Base-by-base conservation (phyloP, 257 asterid genomes). In the Perilla frutescens region DNA sequence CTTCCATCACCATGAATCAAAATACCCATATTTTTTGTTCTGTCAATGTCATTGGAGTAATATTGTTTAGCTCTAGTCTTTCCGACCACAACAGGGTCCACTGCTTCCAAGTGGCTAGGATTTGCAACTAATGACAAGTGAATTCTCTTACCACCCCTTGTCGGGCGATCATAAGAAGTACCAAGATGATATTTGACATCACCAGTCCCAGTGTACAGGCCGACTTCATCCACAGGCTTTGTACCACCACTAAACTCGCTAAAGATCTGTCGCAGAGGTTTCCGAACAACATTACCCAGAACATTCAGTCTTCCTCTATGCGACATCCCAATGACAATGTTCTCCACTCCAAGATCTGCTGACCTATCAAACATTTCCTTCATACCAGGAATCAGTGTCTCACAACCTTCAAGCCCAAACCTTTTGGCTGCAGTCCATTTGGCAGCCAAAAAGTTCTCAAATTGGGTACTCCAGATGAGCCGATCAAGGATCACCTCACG, bases 351-450 rank as follows among this genome's bases (percentile, higher is more conserved):
- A 61, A 91, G 94, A 84, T 91, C 98, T 45, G 98, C 95, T 64
- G 98, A 83, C 77, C 96, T 85, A 75, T 93, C 97, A 70, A 93
- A 93, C 98, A 93, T 93, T 85, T 93, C 98, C 87, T 93, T 93
- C 98, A 93, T 93, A 70, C 98, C 98, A 78, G 98, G 97, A 75
- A 93, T 93, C 92, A 93, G 83, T 39, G 98, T 93, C 85, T 93
- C 98, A 69, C 96, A 91, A 39, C 98, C 98, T 88, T 93, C 98
- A 71, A 93, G 96, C 72, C 98, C 98, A 85, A 93, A 93, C 79
- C 97, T 89, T 84, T 93, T 91, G 74, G 97, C 96, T 9, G 96
- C 93, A 58, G 90, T 86, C 97, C 96, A 93, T 82, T 93, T 93
- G 44, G 98, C 86, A 11, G 98, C 97, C 87, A 93, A 85, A 84